These are phyloP conservation scores for Cornus controversa DNA, from an alignment of 148 eudicot species.

Conservation along the genomic window DNA sequence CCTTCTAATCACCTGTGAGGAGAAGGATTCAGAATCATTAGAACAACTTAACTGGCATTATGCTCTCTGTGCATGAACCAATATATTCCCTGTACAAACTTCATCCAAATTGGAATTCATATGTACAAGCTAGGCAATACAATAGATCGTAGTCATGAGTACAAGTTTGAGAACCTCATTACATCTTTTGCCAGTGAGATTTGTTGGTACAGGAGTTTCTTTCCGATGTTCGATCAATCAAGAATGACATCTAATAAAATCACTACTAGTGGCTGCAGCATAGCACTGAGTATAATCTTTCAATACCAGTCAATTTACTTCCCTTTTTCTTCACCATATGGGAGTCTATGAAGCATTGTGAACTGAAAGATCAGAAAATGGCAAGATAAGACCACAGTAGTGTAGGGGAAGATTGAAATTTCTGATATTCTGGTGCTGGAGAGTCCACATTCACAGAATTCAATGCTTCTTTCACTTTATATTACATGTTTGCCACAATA, in stretches of 20 bases:
- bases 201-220: neutral
- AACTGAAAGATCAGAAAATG: neutral
- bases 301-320: conserved; percentile 1
- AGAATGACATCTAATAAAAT: neutral
- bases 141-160: neutral
- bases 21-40: conserved; percentile 3
- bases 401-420: conserved; percentile 1
- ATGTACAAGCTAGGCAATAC: conserved; percentile 9
- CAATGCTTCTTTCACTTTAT: neutral
- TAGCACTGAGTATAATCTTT: too few species aligned
- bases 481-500: too few species aligned
- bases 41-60: conserved; percentile 7
- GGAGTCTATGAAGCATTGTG: neutral
- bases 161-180: neutral
- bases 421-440: neutral
- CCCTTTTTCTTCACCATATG: neutral
- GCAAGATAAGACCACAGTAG: conserved; percentile 1
- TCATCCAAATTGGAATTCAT: conserved; percentile 14
- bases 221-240: neutral
- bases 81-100: conserved; percentile 17
- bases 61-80: neutral
- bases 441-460: neutral
- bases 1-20: neutral
- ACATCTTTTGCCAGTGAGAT: neutral
- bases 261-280: neutral